Evolutionary conservation across 2,329 filamentous ascomycete species (phyloP).

Genomic region (Malbranchea cinnamomea): DNA sequence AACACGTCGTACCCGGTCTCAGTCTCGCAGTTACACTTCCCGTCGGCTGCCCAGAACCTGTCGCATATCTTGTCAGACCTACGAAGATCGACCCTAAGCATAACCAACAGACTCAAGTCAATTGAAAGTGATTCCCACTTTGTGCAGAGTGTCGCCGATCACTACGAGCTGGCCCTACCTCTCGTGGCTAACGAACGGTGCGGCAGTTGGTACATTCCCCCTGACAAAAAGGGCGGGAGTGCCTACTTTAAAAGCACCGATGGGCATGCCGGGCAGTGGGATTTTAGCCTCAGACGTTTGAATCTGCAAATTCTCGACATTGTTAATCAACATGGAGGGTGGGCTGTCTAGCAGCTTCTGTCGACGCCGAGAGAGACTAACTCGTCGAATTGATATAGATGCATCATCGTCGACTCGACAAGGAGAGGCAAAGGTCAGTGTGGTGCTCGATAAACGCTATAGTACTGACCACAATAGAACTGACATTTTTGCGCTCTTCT

Average conservation of each 20-base stretch:
- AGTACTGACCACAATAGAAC: background rate
- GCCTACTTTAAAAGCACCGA: constrained; percentile 98
- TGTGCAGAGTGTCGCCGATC: constrained; percentile 41
- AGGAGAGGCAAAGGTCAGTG: constrained; percentile 65
- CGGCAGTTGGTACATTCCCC: constrained; percentile 83
- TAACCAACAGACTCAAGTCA: constrained; percentile 67
- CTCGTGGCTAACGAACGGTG: constrained; percentile 88
- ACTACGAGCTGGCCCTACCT: constrained; percentile 45
- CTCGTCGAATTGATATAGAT: constrained; percentile 15
- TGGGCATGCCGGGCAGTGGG: constrained; percentile 81
- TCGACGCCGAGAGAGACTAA: no score
- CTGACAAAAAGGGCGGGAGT: constrained; percentile 49
- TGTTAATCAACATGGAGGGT: constrained; percentile 54
- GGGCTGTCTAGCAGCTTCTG: no score
- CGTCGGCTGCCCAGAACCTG: constrained; percentile 41
- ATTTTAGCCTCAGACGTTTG: constrained; percentile 68
- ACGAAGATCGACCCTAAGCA: constrained; percentile 60
- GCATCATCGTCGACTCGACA: constrained; percentile 83
- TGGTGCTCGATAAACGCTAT: background rate
- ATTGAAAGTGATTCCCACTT: constrained; percentile 66
- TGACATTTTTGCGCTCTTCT: background rate
- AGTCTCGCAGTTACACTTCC: constrained; percentile 37
- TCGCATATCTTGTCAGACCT: constrained; percentile 56
- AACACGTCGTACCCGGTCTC: constrained; percentile 20
- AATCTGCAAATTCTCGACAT: constrained; percentile 68